A percentile compares a stretch with the other conserved stretches of the same genome.
phyloP scores from a whole-genome alignment of 495 filamentous ascomycete species.

The Lasiosphaeris hirsuta region DNA sequence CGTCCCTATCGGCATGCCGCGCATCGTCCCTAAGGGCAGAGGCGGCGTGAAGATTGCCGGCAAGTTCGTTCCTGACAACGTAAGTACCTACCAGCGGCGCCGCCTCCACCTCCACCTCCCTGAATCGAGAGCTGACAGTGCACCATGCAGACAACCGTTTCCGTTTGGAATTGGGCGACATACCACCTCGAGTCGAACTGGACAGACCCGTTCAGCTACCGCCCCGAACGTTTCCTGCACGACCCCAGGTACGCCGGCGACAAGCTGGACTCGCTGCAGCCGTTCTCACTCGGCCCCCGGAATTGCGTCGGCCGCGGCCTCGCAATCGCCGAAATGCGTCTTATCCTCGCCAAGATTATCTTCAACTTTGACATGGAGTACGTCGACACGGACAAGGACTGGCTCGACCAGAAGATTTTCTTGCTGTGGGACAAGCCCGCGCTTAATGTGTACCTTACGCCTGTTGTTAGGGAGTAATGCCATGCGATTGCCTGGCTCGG shows the following conservation, averaged over 20 bases:
- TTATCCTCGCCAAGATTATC: constrained; percentile 45
- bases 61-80: background rate
- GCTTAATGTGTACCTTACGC: background rate
- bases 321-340: constrained; percentile 36
- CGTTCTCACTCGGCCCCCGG: background rate
- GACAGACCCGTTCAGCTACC: background rate
- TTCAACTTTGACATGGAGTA: constrained; percentile 49
- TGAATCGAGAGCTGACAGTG: too few species aligned
- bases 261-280: background rate
- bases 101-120: too few species aligned
- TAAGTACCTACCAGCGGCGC: background rate
- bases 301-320: constrained; percentile 2
- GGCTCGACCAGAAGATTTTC: constrained; percentile 12
- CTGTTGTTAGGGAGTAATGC: background rate
- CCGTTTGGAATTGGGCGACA: background rate
- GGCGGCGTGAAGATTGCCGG: background rate
- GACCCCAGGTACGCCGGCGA: constrained; percentile 1
- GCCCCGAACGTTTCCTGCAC: background rate
- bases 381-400: constrained; percentile 27
- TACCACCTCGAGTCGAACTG: constrained; percentile 1
- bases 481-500: too few species aligned
- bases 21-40: background rate
- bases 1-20: background rate
- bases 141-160: background rate
- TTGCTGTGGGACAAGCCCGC: background rate